Percentiles rank a stretch among this genome's conserved stretches.
These are phyloP conservation scores for Ceratocystis colombiana DNA, from an alignment of 2,329 filamentous ascomycete genomes.

Conservation along the genomic window DNA sequence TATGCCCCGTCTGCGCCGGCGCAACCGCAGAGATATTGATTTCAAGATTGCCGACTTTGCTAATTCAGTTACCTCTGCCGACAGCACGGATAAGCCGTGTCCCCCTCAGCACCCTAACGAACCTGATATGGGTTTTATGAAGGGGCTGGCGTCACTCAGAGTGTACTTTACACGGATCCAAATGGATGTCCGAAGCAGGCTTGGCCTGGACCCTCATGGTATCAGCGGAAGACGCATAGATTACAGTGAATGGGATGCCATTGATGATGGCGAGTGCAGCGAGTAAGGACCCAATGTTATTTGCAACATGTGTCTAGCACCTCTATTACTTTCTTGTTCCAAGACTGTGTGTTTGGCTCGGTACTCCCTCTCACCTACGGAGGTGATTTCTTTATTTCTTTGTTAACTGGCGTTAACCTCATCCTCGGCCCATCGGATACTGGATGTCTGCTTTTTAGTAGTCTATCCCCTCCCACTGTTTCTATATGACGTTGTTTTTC, in stretches of 20 bases:
- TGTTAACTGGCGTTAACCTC: neutral
- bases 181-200: constrained; percentile 54
- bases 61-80: constrained; percentile 87
- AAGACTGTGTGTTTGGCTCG: neutral
- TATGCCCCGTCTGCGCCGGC: constrained; percentile 38
- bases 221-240: constrained; percentile 23
- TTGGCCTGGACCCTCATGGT: constrained; percentile 39
- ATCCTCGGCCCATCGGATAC: neutral
- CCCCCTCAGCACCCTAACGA: constrained; percentile 72
- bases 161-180: constrained; percentile 83
- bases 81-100: constrained; percentile 55
- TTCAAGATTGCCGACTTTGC: constrained; percentile 98
- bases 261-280: constrained; percentile 25
- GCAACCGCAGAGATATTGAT: constrained; percentile 57
- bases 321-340: too few relatives aligned
- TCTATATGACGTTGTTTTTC: neutral
- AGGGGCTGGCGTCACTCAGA: constrained; percentile 66
- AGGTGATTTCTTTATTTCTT: neutral
- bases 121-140: constrained; percentile 79
- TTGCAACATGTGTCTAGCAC: neutral
- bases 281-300: constrained; percentile 16
- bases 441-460: constrained; percentile 6
- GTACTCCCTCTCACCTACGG: neutral
- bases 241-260: constrained; percentile 19
- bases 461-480: neutral